Percentiles rank a stretch among this genome's conserved stretches.
Conservation (phyloP, 2,329 filamentous ascomycete genomes). For the Talaromyces sp. region DNA sequence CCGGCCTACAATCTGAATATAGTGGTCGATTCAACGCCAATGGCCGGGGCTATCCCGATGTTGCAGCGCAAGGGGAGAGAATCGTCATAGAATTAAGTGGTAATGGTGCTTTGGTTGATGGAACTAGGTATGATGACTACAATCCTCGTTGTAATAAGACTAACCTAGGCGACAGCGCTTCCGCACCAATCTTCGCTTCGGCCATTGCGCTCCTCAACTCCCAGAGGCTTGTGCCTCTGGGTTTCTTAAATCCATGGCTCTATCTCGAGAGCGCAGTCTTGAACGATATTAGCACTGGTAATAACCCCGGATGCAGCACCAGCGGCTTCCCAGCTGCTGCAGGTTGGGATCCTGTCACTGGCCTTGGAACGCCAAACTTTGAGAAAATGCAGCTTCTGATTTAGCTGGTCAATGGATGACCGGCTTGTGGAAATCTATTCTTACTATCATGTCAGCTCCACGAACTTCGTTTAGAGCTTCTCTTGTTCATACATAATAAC, state of each 20-base stretch:
- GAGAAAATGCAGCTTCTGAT: background rate
- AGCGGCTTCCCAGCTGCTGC: slow-evolving; percentile 14
- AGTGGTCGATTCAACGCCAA: slow-evolving; percentile 44
- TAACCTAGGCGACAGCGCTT: slow-evolving; percentile 36
- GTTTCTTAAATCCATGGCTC: slow-evolving; percentile 61
- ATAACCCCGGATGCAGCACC: slow-evolving; percentile 45
- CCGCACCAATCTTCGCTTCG: slow-evolving; percentile 57
- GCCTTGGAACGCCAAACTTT: slow-evolving; percentile 26
- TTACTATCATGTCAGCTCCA: background rate
- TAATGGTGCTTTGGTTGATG: slow-evolving; percentile 29
- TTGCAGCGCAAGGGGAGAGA: slow-evolving; percentile 48
- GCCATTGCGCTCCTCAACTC: slow-evolving; percentile 63
- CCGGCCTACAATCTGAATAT: slow-evolving; percentile 35
- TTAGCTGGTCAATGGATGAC: background rate
- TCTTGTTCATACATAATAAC: background rate
- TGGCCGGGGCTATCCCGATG: slow-evolving; percentile 61
- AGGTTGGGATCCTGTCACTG: slow-evolving; percentile 34
- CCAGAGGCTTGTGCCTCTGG: slow-evolving; percentile 52
- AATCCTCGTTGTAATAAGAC: background rate
- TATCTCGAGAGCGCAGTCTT: slow-evolving; percentile 47
- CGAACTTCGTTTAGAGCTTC: background rate
- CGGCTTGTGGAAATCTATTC: background rate
- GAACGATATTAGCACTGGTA: slow-evolving; percentile 49
- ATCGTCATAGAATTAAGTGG: slow-evolving; percentile 23
- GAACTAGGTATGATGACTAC: slow-evolving; percentile 26